Evolutionary conservation across 148 eudicot species (phyloP), one percentile per base, ranked within the genome.

Genomic region (Polygonum aviculare): DNA sequence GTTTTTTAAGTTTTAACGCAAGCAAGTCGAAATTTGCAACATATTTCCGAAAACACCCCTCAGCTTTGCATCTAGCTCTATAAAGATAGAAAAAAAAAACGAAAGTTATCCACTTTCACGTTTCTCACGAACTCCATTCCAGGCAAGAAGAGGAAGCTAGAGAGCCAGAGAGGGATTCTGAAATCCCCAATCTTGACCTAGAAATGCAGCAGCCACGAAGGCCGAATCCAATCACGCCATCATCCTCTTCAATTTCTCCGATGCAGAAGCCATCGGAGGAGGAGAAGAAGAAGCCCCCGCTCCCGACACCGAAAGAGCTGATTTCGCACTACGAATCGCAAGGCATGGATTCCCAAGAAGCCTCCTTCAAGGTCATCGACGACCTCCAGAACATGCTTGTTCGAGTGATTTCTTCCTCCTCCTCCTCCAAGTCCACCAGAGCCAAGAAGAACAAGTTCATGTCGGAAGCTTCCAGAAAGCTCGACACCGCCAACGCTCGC

Each of bases 331-430:
- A 90, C 71, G 95, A 93, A 79, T 80, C 88, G 0, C 84, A 93
- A 72, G 97, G 97, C 1, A 79, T 93, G 86, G 74, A 54, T 5
- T 63, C 85, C 0, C 78, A 85, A 47, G 84, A 90, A 69, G 97
- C 97, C 7, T 85, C 97, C 12, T 52, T 87, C 59, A 90, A 84
- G 78, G 97, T 84, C n/a, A 90, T 93, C 21, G 85, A 88, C 7
- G 97, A 93, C 71, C 91, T 93, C 65, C 97, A 89, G 74, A 81
- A 78, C 71, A 82, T 87, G 52, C 86, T 93, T 1, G 81, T 85
- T 40, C 76, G 87, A 5, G 75, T 84, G 1, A 74, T 85, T 3
- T 45, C 83, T 7, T 59, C 80, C 22, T 74, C 41, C 35, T 55
- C 74, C 10, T 35, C 44, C 11, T 67, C 72, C 75, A 72, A 48